phyloP scores from a whole-genome alignment of 306 rosid species.

The Dryas drummondii region DNA sequence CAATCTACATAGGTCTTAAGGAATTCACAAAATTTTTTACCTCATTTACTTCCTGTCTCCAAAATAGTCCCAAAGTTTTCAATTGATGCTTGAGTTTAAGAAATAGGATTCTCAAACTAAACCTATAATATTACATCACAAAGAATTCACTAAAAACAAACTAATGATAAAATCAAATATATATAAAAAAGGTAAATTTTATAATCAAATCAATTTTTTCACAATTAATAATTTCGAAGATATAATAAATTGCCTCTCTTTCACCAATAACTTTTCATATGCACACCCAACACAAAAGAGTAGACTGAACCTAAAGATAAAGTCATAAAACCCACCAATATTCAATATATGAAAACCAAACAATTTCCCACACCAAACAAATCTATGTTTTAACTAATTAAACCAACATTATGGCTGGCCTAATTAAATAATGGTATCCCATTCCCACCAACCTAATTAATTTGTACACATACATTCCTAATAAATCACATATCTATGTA shows the following conservation, averaged over 20 bases:
- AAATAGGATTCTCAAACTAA: neutral
- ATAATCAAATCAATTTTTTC: neutral
- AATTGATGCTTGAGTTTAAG: too few species aligned
- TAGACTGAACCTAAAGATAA: neutral
- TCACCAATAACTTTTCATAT: neutral
- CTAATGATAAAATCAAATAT: neutral
- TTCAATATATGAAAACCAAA: neutral
- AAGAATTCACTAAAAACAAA: neutral
- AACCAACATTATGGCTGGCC: conserved; percentile 22
- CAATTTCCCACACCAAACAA: neutral
- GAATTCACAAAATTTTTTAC: too few species aligned
- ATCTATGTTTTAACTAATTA: neutral
- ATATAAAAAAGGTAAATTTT: neutral
- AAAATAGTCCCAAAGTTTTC: too few species aligned
- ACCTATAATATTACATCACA: neutral
- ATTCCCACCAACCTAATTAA: conserved; percentile 22
- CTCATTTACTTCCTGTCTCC: too few species aligned
- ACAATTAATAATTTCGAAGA: neutral
- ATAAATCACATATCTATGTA: conserved; percentile 2
- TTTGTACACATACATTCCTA: conserved; percentile 12
- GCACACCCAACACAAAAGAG: neutral
- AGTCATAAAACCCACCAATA: neutral
- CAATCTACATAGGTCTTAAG: too few species aligned
- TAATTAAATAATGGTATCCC: conserved; percentile 9
- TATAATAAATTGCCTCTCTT: neutral